Base-by-base conservation (phyloP, 2,329 filamentous ascomycete genomes). In the Bertia moriformis region DNA sequence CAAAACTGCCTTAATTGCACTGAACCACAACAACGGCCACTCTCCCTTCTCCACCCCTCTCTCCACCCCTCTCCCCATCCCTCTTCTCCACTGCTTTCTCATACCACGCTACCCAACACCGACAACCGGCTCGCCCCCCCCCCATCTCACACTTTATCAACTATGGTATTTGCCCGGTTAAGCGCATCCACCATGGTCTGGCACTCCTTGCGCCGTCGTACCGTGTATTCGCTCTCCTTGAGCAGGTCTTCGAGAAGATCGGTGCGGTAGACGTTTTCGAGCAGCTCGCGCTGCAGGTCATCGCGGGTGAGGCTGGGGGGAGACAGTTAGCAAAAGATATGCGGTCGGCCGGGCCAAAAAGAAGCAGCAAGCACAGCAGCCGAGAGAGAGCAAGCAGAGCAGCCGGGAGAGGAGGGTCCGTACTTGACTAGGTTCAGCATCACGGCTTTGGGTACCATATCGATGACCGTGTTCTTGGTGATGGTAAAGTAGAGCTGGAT, bases 401-500 rank as follows among this genome's bases (percentile, higher is more conserved):
- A 19, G 18, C 4, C 38, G 19, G 13, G 20, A 13, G 12, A 18
- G 5, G 2, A 33, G 30, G 14, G 15, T 78, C 86, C 58, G n/a
- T 77, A 94, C 83, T 89, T 80, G 39, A 98, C 91, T 36, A 98
- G 81, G 51, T 74, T 95, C 48, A 96, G 73, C 91, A 98, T 98
- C 56, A 98, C 93, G 29, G 91, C 91, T 66, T 98, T 98, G 49
- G 91, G 91, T 4, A 98, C 91, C 91, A 98, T 98, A 55, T 98
- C 91, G 48, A 96, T 95, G 87, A 98, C 93, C 44, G 91, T 98
- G 49, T 91, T 74, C 67, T 87, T 86, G 48, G 94, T 88, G 56
- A 98, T 98, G 63, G 93, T 95, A 65, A 84, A 98, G 69, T 98
- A 98, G 1, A 87, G 94, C 41, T 78, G 82, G 55, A 98, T 98